Evolutionary conservation across 179 eudicot genomes (phyloP).

Genomic region (Vitellaria paradoxa): DNA sequence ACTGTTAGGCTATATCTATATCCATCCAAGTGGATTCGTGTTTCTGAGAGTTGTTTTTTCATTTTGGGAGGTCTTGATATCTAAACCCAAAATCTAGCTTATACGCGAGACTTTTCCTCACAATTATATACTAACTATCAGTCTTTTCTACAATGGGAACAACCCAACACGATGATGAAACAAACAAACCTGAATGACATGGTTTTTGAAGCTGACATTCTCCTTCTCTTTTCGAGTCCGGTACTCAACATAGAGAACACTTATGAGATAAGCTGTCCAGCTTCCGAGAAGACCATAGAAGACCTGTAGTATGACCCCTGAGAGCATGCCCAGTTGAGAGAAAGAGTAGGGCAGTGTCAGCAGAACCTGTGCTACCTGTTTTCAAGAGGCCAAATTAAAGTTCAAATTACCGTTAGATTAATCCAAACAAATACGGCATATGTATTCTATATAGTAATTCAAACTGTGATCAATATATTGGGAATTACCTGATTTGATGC

Average conservation of each 20-base stretch:
- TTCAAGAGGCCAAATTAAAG: background rate
- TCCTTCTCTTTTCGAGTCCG: conserved; percentile 59
- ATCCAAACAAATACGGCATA: background rate
- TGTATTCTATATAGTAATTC: conserved; percentile 67
- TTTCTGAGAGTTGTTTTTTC: too few relatives aligned
- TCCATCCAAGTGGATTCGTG: too few relatives aligned
- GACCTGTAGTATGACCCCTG: conserved; percentile 56
- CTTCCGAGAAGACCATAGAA: conserved; percentile 71
- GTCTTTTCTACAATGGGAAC: too few relatives aligned
- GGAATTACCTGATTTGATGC: conserved; percentile 40
- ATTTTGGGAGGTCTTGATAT: too few relatives aligned
- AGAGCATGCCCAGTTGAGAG: conserved; percentile 45
- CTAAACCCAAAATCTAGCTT: too few relatives aligned
- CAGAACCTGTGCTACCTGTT: conserved; percentile 74
- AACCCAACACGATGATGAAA: too few relatives aligned
- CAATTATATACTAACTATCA: too few relatives aligned
- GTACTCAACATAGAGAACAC: conserved; percentile 70
- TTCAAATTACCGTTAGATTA: background rate
- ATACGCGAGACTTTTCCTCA: too few relatives aligned
- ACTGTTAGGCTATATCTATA: too few relatives aligned
- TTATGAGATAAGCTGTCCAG: conserved; percentile 75
- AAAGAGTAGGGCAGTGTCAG: conserved; percentile 54
- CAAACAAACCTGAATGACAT: conserved; percentile 62
- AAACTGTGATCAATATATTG: conserved; percentile 53
- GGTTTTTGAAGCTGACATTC: conserved; percentile 63